phyloP scores from a whole-genome alignment of 2,329 filamentous ascomycete genomes.

The Penicillium sp. region DNA sequence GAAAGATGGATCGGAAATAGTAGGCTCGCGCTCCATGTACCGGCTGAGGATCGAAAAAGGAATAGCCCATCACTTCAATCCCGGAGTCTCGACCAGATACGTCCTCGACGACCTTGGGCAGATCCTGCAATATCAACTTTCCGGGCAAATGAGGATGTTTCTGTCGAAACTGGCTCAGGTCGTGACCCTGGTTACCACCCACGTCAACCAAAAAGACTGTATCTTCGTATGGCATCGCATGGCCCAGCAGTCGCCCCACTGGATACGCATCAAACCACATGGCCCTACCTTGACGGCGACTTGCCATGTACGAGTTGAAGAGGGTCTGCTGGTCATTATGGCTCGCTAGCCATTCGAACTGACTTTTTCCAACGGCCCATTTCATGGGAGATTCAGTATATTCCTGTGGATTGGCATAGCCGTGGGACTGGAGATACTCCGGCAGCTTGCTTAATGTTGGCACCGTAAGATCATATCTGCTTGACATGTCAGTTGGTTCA shows the following conservation, averaged over 20 bases:
- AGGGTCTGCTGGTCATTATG: conserved; percentile 29
- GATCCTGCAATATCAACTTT: conserved; percentile 46
- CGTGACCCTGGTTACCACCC: conserved; percentile 48
- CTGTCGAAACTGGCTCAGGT: conserved; percentile 37
- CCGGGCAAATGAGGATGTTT: conserved; percentile 38
- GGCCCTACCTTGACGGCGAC: conserved; percentile 33
- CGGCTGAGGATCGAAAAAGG: conserved; percentile 39
- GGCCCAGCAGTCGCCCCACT: conserved; percentile 27
- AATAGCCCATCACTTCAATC: conserved; percentile 39
- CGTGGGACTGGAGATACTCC: conserved; percentile 33
- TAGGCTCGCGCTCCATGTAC: conserved; percentile 39
- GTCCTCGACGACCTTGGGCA: conserved; percentile 33
- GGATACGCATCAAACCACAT: conserved; percentile 40
- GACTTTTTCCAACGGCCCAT: conserved; percentile 37
- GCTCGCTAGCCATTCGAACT: conserved; percentile 38
- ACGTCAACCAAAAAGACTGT: conserved; percentile 47
- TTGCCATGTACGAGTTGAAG: conserved; percentile 42
- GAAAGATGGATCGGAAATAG: conserved; percentile 44
- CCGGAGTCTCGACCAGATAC: conserved; percentile 11
- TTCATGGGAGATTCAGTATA: conserved; percentile 35
- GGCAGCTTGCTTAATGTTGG: conserved; percentile 37
- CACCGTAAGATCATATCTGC: conserved; percentile 33
- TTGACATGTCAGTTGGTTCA: not conserved
- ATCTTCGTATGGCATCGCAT: conserved; percentile 28
- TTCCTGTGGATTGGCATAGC: conserved; percentile 33